phyloP scores from a whole-genome alignment of 2,329 filamentous ascomycete species.

The Zasmidium angulare region DNA sequence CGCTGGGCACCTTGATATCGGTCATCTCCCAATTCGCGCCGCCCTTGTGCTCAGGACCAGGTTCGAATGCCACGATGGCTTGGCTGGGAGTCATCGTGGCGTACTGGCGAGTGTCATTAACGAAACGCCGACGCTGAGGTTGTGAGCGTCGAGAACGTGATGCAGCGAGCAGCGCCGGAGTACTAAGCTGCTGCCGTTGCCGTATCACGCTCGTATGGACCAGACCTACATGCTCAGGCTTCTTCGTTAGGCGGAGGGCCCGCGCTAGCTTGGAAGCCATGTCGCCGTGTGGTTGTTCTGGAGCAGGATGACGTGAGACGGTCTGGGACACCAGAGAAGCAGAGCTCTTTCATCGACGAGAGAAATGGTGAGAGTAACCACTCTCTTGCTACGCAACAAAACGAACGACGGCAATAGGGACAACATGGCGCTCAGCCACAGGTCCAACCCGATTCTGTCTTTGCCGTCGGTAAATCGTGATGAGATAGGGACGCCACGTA shows the following conservation, averaged over 20 bases:
- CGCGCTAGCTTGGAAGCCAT: neutral
- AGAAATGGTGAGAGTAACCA: neutral
- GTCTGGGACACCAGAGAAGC: neutral
- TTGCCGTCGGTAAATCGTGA: neutral
- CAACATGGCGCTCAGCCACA: neutral
- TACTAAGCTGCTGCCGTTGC: neutral
- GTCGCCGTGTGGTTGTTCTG: neutral
- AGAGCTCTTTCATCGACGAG: neutral
- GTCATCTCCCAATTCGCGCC: slow-evolving; percentile 21
- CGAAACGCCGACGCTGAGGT: neutral
- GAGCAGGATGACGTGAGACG: neutral
- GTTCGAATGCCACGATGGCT: slow-evolving; percentile 22
- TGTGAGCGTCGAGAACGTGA: neutral
- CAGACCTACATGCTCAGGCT: neutral
- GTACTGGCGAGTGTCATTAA: slow-evolving; percentile 8
- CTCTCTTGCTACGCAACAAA: neutral
- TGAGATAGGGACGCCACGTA: neutral
- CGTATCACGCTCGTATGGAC: neutral
- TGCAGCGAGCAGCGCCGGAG: neutral
- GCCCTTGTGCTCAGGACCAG: slow-evolving; percentile 10
- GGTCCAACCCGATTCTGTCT: neutral
- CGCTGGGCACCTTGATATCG: slow-evolving; percentile 20
- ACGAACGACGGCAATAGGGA: neutral
- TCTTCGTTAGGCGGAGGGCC: neutral
- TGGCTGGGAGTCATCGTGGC: slow-evolving; percentile 13